phyloP scores from a whole-genome alignment of 2,329 filamentous ascomycete species.

The Cercospora sp. region DNA sequence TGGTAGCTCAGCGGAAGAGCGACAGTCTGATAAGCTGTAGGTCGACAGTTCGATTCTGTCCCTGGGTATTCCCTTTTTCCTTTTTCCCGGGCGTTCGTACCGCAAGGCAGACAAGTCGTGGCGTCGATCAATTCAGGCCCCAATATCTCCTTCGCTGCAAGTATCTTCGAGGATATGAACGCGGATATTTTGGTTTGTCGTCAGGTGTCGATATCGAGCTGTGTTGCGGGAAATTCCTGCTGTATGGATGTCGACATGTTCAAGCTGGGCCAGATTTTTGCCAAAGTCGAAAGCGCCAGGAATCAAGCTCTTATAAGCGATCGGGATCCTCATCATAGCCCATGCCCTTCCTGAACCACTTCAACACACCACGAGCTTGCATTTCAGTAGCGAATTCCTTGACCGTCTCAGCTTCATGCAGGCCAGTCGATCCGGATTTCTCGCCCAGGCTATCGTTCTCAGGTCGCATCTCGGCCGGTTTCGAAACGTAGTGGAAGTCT shows the following conservation, averaged over 20 bases:
- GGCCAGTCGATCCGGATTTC: constrained; percentile 40
- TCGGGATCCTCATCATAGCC: constrained; percentile 46
- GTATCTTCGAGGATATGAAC: neutral
- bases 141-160: neutral
- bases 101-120: neutral
- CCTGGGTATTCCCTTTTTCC: neutral
- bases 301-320: constrained; percentile 18
- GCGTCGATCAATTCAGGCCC: neutral
- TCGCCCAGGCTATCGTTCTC: constrained; percentile 19
- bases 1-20: constrained; percentile 8
- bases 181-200: neutral
- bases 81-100: too few species aligned
- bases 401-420: constrained; percentile 62
- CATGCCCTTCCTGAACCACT: constrained; percentile 71
- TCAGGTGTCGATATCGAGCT: neutral
- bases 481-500: constrained; percentile 65
- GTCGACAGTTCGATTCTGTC: neutral
- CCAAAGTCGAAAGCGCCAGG: neutral
- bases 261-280: neutral
- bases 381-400: constrained; percentile 65
- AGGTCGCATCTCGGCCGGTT: constrained; percentile 47
- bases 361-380: constrained; percentile 58
- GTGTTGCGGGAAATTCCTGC: neutral
- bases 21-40: neutral
- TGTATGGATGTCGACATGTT: neutral